Conservation (phyloP, 768 basidiomycete genomes). For the Leccinum rimulosum region DNA sequence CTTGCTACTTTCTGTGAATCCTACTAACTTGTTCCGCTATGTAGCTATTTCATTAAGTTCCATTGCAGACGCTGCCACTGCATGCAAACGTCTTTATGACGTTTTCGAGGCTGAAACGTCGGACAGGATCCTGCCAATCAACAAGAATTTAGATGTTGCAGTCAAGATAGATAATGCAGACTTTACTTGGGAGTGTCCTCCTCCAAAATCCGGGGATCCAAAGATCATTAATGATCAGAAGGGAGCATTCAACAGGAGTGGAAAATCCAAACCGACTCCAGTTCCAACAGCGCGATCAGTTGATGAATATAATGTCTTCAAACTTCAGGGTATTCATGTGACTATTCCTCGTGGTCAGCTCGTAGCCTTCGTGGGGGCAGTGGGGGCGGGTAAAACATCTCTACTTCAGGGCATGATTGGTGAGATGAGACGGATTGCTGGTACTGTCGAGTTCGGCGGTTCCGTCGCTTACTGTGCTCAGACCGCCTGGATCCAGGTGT, state of each 20-base stretch:
- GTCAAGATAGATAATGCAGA: constrained; percentile 64
- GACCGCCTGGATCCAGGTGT: constrained; percentile 84
- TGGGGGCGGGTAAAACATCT: constrained; percentile 55
- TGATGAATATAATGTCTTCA: constrained; percentile 48
- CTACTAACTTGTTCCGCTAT: constrained; percentile 2
- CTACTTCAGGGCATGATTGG: constrained; percentile 74
- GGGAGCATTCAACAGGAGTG: constrained; percentile 37
- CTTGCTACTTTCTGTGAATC: neutral
- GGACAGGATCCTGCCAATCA: constrained; percentile 52
- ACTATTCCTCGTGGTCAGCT: constrained; percentile 73
- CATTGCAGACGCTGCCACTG: constrained; percentile 84
- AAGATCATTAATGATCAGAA: constrained; percentile 82
- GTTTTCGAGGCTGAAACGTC: constrained; percentile 85
- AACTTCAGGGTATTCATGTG: constrained; percentile 61
- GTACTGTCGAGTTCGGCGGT: constrained; percentile 70
- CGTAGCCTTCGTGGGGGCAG: constrained; percentile 80
- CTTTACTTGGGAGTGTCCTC: constrained; percentile 86
- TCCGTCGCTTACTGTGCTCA: constrained; percentile 83
- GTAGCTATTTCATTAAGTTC: constrained; percentile 64
- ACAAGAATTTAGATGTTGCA: constrained; percentile 58
- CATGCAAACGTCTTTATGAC: constrained; percentile 65
- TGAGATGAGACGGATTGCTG: constrained; percentile 75
- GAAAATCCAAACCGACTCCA: constrained; percentile 14
- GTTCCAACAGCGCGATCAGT: constrained; percentile 31
- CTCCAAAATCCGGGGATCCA: constrained; percentile 48